Evolutionary conservation across 139 green algal species (phyloP).

Genomic region (Chara braunii): DNA sequence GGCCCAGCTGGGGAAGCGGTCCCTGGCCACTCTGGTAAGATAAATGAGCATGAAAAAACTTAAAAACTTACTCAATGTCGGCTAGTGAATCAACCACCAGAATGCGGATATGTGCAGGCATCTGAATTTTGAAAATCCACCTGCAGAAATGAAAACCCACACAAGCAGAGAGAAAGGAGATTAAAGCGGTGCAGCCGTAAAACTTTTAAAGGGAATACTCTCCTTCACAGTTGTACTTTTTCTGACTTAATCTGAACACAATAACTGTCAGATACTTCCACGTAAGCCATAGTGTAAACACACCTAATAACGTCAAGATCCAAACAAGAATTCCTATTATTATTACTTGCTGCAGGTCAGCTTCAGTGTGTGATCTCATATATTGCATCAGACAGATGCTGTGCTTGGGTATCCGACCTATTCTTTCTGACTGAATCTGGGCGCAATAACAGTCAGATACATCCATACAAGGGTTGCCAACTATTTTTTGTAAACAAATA

Average conservation of each 20-base stretch:
- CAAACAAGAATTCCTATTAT: too few species aligned
- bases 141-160: conserved; percentile 40
- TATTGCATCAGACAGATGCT: too few species aligned
- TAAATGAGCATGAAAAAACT: background rate
- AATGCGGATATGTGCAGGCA: conserved; percentile 54
- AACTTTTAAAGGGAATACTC: background rate
- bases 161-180: background rate
- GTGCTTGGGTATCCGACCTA: too few species aligned
- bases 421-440: too few species aligned
- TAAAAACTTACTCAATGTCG: conserved; percentile 49
- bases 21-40: background rate
- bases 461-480: too few species aligned
- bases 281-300: background rate
- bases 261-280: background rate
- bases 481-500: too few species aligned
- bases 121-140: conserved; percentile 64
- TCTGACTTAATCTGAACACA: background rate
- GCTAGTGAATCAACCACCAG: conserved; percentile 72
- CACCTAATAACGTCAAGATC: background rate
- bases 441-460: too few species aligned
- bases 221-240: background rate
- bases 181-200: too few species aligned
- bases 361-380: too few species aligned
- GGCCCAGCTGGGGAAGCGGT: background rate
- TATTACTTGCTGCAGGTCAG: too few species aligned